A percentile compares a stretch with the other conserved stretches of the same genome.
These are phyloP conservation scores for Ceratocystis ficicola DNA, from an alignment of 2,329 filamentous ascomycete species.

Conservation along the genomic window DNA sequence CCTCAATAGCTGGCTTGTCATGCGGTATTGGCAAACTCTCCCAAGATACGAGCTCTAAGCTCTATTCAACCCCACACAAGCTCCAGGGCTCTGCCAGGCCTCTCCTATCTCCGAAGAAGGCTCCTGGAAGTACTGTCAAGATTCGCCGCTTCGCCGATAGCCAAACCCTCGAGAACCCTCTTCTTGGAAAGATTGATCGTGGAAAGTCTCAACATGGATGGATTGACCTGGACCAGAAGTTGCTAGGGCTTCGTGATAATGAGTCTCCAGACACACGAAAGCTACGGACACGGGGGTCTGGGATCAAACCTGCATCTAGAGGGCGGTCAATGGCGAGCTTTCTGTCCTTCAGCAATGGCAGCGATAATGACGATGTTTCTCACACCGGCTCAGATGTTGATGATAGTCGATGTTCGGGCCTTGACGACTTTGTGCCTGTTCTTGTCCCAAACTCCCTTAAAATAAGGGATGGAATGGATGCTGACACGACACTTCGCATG, in stretches of 20 bases:
- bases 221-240: slow-evolving; percentile 20
- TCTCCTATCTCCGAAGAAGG: slow-evolving; percentile 29
- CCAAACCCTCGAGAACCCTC: slow-evolving; percentile 22
- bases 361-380: background rate
- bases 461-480: slow-evolving; percentile 18
- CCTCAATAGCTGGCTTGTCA: background rate
- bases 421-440: slow-evolving; percentile 16
- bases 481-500: slow-evolving; percentile 19
- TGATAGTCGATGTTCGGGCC: slow-evolving; percentile 2
- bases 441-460: slow-evolving; percentile 19
- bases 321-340: background rate
- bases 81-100: slow-evolving; percentile 23
- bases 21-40: background rate
- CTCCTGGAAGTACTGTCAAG: slow-evolving; percentile 21
- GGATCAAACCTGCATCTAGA: background rate
- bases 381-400: slow-evolving; percentile 10
- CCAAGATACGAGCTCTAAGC: slow-evolving; percentile 11
- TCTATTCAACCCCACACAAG: slow-evolving; percentile 14
- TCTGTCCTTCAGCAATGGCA: background rate
- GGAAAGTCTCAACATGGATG: slow-evolving; percentile 15
- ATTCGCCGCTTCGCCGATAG: slow-evolving; percentile 19
- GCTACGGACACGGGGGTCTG: slow-evolving; percentile 6
- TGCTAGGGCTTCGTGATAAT: background rate
- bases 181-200: slow-evolving; percentile 16
- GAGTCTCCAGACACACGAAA: background rate